Base-by-base conservation (phyloP, 495 filamentous ascomycete species). In the Podospora tetraspora region DNA sequence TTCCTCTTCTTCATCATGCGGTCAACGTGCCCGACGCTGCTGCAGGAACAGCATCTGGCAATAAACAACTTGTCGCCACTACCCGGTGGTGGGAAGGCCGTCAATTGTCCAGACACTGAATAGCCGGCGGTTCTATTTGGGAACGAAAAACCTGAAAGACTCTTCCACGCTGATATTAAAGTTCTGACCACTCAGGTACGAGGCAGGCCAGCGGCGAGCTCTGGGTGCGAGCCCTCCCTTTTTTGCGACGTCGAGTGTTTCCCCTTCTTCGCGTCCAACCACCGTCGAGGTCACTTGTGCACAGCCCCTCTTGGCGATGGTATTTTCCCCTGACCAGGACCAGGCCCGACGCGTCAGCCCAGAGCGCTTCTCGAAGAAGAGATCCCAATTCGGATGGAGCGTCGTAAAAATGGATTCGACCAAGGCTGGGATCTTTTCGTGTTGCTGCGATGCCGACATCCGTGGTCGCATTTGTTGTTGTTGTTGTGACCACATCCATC, bases 301-400 rank as follows among this genome's bases (percentile, higher is more conserved):
- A 72, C 70, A 69, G 70, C 70, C 70, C 22, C 70, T 66, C 66
- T 59, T 62, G 23, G 63, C 61, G 61, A 56, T 57, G 59, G 64
- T 25, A 25, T 58, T 59, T 30, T 60, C 61, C 23, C 29, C 59
- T 34, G 57, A 59, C 16, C 63, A 65, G 10, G 34, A 59, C 10
- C 22, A 59, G 58, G 12, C 30, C 60, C 21, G 61, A 30, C 29
- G 32, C 29, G 61, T 30, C 24, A 25, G 21, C 29, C 27, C 61
- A 43, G 59, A 29, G 43, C 43, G 59, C 59, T 60, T 25, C 61
- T 22, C 61, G 22, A n/a, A 32, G 61, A 16, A 52, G 43, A 1
- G 0, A 13, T 34, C 32, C 11, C 9, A 52, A 2, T 52, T 52
- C 43, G 43, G 19, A n/a, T n/a, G 11, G 32, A 3, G 0, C 19